These are phyloP conservation scores for Pelargonium fulgidum DNA, from an alignment of 441 rosid genomes.

Conservation along the genomic window DNA sequence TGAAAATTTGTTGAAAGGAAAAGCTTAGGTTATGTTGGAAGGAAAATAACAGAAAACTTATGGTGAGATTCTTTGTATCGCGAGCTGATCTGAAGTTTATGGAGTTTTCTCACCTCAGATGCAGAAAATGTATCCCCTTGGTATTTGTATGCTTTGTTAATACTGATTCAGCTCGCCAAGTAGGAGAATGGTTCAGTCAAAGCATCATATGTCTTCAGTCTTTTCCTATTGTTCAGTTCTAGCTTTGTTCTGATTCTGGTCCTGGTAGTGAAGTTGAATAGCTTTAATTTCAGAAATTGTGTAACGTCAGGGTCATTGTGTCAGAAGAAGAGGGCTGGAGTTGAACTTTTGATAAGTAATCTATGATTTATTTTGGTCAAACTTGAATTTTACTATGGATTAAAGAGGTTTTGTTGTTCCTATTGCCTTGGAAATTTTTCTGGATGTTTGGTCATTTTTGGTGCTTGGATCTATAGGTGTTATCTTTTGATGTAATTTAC, in stretches of 20 bases:
- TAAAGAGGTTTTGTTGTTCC: background rate
- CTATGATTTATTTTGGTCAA: background rate
- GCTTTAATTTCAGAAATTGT: background rate
- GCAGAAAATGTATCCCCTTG: background rate
- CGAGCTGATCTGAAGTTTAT: background rate
- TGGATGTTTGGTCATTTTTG: conserved; percentile 6
- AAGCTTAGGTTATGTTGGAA: background rate
- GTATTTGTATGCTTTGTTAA: background rate
- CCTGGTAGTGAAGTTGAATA: background rate
- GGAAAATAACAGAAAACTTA: background rate
- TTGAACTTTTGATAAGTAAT: background rate
- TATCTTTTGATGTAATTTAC: background rate
- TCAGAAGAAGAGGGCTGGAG: background rate
- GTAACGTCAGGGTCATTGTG: background rate
- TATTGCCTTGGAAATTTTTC: background rate
- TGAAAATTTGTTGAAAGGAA: too few relatives aligned
- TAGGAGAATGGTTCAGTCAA: background rate
- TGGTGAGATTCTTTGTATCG: background rate
- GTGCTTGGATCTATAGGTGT: background rate
- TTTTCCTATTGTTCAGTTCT: background rate
- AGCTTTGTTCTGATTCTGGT: background rate
- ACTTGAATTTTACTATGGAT: background rate
- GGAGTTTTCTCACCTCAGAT: background rate
- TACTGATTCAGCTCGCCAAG: background rate
- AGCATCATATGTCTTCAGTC: background rate